Base-by-base conservation (phyloP, 2,329 filamentous ascomycete genomes). In the Incumbomyces lentus region DNA sequence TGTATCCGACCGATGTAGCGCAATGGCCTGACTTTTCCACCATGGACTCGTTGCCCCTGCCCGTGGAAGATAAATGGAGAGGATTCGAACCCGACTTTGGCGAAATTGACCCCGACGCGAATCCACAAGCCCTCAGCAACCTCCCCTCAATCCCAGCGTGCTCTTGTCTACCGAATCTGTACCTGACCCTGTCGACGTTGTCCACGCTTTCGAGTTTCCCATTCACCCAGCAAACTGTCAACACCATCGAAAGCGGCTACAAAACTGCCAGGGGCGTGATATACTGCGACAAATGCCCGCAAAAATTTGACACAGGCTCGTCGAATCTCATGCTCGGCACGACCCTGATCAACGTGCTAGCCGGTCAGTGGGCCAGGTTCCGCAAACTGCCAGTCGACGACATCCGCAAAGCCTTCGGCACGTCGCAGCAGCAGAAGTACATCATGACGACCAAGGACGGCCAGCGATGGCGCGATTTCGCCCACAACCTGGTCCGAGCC, bases 251-350 rank as follows among this genome's bases (percentile, higher is more conserved):
- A 40, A 65, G 62, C n/a, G 65, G 64, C 13, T 61, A 68, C 19
- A 59, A 60, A 46, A 70, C 66, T 8, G 66, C 66, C 12, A 60
- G 59, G 26, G 53, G 60, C 16, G 66, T 69, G 12, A 62, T 71
- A 19, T 65, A 65, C 50, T 71, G 68, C 50, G 53, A 59, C 36
- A 52, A 60, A 14, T 71, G 68, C 48, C 68, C 68, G 1, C 60
- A 61, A 32, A 60, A 56, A 30, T 69, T 69, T 47, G 61, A 64
- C 30, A 64, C 66, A 1, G 62, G 63, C 6, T 54, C 67, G 18
- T 68, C 70, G 49, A 71, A 71, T 44, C 61, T 71, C 37, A 70
- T 69, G 65, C 61, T 71, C 40, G 61, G 63, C n/a, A 64, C 64
- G 11, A 69, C 68, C 10, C 56, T 71, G 11, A 55, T 71, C 38